A percentile compares a stretch with the other conserved stretches of the same genome.
These are phyloP conservation scores for Aureobasidium zeae DNA, from an alignment of 2,329 filamentous ascomycete species.

Conservation along the genomic window DNA sequence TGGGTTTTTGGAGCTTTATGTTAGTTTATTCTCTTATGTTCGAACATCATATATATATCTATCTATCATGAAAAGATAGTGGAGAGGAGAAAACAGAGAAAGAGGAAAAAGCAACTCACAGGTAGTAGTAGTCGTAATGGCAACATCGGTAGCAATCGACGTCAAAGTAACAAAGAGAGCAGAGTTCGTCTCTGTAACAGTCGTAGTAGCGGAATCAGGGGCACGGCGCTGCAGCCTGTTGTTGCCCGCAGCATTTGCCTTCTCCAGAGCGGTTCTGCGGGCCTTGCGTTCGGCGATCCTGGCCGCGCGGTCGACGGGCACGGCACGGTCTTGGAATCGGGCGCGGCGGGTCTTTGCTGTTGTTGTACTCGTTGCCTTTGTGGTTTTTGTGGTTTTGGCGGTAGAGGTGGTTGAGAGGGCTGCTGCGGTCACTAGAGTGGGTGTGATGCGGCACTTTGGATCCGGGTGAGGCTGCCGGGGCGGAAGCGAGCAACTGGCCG, in stretches of 20 bases:
- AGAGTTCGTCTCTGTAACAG: slow-evolving; percentile 26
- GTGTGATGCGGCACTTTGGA: slow-evolving; percentile 24
- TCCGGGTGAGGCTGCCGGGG: slow-evolving; percentile 20
- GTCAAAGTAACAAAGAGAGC: slow-evolving; percentile 20
- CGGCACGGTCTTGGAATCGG: slow-evolving; percentile 11
- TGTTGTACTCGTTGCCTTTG: slow-evolving; percentile 9
- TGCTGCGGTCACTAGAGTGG: slow-evolving; percentile 21
- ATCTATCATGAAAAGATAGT: too few relatives aligned
- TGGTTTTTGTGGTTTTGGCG: slow-evolving; percentile 17
- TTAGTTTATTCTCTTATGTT: not conserved
- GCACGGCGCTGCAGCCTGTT: slow-evolving; percentile 23
- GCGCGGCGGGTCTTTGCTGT: slow-evolving; percentile 20
- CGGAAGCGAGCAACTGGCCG: slow-evolving; percentile 27
- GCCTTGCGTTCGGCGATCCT: slow-evolving; percentile 23
- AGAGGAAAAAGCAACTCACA: not conserved
- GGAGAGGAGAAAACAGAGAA: too few relatives aligned
- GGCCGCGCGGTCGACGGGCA: slow-evolving; percentile 17
- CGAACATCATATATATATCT: too few relatives aligned
- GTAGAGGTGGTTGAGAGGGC: slow-evolving; percentile 20
- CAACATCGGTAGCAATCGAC: slow-evolving; percentile 14
- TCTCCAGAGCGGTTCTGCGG: slow-evolving; percentile 22
- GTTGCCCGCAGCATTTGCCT: too few relatives aligned
- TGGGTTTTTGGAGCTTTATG: not conserved
- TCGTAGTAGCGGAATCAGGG: slow-evolving; percentile 27
- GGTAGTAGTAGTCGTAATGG: slow-evolving; percentile 12